Conservation (phyloP, 192 early-diverging fungal species). For the Geranomyces michiganensis region DNA sequence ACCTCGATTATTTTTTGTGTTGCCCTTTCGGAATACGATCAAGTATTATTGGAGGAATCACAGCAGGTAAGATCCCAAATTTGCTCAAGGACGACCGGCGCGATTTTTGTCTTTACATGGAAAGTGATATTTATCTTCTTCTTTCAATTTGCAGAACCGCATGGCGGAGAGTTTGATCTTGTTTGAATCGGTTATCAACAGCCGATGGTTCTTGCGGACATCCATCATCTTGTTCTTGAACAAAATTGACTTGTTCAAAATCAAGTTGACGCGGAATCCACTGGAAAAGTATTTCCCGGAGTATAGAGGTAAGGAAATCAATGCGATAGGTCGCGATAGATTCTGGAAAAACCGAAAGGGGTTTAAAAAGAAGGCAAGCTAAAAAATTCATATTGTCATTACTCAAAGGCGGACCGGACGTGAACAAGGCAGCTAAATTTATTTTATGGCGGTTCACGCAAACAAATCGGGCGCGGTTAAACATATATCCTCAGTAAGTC, state of each 20-base stretch:
- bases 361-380: no score
- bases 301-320: slow-evolving; percentile 51
- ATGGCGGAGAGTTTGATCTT: slow-evolving; percentile 89
- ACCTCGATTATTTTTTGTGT: slow-evolving; percentile 94
- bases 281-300: slow-evolving; percentile 86
- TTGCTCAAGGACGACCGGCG: background rate
- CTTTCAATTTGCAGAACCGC: slow-evolving; percentile 86
- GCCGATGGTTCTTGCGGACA: slow-evolving; percentile 88
- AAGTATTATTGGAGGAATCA: slow-evolving; percentile 81
- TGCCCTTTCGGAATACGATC: slow-evolving; percentile 91
- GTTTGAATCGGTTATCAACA: slow-evolving; percentile 91
- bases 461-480: slow-evolving; percentile 77
- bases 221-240: slow-evolving; percentile 93
- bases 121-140: background rate
- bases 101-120: background rate
- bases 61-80: slow-evolving; percentile 37
- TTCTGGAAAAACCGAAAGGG: no score
- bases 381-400: no score
- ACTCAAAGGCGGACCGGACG: slow-evolving; percentile 67
- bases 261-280: slow-evolving; percentile 76
- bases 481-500: slow-evolving; percentile 83
- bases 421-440: slow-evolving; percentile 83
- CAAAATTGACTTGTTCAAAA: slow-evolving; percentile 88
- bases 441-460: slow-evolving; percentile 89
- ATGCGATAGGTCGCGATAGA: no score